phyloP scores from a whole-genome alignment of 345 rosid genomes.

The Bruguiera gymnorhiza region DNA sequence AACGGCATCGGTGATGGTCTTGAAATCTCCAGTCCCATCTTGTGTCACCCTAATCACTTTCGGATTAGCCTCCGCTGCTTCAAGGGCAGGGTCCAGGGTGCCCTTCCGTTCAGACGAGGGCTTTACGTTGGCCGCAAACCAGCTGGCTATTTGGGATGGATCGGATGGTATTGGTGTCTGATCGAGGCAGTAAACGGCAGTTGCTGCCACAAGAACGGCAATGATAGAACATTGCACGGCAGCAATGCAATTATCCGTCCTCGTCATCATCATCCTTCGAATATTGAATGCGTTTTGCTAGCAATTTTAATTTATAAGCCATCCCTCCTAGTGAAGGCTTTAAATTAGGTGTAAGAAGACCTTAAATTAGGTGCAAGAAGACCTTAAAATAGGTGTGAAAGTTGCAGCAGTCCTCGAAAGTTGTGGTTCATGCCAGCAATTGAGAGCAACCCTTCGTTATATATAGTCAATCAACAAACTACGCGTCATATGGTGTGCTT shows the following conservation, averaged over 20 bases:
- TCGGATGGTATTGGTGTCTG: slow-evolving; percentile 33
- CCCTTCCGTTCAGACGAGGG: slow-evolving; percentile 31
- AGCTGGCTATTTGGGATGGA: slow-evolving; percentile 19
- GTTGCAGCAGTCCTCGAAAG: too few species aligned
- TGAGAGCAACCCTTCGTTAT: too few species aligned
- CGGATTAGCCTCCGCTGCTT: slow-evolving; percentile 33
- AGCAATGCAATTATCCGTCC: background rate
- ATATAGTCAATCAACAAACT: too few species aligned
- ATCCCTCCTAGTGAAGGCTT: background rate
- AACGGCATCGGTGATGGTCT: slow-evolving; percentile 44
- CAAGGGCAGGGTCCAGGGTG: slow-evolving; percentile 40
- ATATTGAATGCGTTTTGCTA: background rate
- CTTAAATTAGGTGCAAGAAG: background rate
- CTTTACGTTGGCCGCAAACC: slow-evolving; percentile 42
- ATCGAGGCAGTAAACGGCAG: slow-evolving; percentile 11
- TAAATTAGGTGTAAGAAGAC: background rate
- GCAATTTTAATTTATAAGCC: background rate
- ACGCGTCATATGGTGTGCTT: too few species aligned
- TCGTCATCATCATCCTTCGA: background rate
- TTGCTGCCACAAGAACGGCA: background rate
- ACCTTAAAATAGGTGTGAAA: too few species aligned
- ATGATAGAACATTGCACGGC: background rate
- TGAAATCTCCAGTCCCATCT: slow-evolving; percentile 46
- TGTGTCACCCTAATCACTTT: slow-evolving; percentile 36
- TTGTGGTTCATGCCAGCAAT: too few species aligned